These are phyloP conservation scores for Comarum palustre DNA, from an alignment of 306 rosid species.

Conservation along the genomic window DNA sequence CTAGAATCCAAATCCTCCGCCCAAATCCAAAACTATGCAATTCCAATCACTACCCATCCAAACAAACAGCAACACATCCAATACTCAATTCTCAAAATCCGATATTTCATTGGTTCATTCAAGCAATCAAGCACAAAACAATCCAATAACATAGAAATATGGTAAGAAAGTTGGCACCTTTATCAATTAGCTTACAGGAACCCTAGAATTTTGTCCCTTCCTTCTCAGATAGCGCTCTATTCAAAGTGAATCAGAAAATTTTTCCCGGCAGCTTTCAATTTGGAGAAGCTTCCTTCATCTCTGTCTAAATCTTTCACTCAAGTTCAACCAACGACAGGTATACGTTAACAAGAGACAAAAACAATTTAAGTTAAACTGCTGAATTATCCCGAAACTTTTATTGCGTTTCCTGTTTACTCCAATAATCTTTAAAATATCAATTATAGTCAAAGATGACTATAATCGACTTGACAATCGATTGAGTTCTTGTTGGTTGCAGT, in stretches of 20 bases:
- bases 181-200: conserved; percentile 18
- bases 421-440: too few species aligned
- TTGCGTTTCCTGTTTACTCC: too few species aligned
- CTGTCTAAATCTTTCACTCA: not conserved
- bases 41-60: conserved; percentile 25
- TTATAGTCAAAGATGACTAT: too few species aligned
- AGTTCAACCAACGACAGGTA: not conserved
- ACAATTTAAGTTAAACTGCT: too few species aligned
- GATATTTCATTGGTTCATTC: not conserved
- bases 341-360: not conserved
- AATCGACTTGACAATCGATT: too few species aligned
- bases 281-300: not conserved
- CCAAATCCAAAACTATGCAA: conserved; percentile 5
- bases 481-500: too few species aligned
- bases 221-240: not conserved
- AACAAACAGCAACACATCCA: not conserved
- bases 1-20: not conserved
- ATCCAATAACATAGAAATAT: not conserved
- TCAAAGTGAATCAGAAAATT: not conserved
- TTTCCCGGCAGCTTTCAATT: not conserved
- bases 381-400: too few species aligned
- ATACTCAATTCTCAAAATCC: conserved; percentile 9
- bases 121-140: not conserved
- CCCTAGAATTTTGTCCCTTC: conserved; percentile 8
- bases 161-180: not conserved